These are phyloP conservation scores for Lactarius akahatsu DNA, from an alignment of 768 basidiomycete genomes.

Conservation along the genomic window DNA sequence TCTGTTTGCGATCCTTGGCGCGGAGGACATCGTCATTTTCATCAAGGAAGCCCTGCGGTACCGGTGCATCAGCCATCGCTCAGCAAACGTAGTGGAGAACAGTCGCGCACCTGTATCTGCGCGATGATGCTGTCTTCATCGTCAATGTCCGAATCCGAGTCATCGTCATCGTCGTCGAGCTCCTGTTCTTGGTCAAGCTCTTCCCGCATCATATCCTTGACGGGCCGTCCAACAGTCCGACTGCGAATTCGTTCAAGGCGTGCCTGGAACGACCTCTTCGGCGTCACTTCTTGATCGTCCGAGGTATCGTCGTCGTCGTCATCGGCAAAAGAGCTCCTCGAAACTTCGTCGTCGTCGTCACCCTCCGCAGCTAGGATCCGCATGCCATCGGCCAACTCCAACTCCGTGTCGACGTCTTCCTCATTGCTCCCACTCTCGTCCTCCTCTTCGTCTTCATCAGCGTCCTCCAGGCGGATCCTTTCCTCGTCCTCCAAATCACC, in stretches of 20 bases:
- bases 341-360: background rate
- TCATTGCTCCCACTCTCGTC: constrained; percentile 38
- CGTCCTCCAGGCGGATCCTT: constrained; percentile 50
- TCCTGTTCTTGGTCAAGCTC: constrained; percentile 19
- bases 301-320: constrained; percentile 37
- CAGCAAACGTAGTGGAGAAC: constrained; percentile 16
- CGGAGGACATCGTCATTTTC: constrained; percentile 52
- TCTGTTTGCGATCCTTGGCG: constrained; percentile 46
- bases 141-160: background rate
- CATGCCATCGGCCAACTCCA: constrained; percentile 27
- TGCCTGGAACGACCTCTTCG: constrained; percentile 39
- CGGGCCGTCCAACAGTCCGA: constrained; percentile 27
- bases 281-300: constrained; percentile 40
- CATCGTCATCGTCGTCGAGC: background rate
- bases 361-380: background rate
- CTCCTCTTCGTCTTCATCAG: constrained; percentile 37
- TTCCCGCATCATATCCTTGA: constrained; percentile 24
- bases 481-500: constrained; percentile 63
- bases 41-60: constrained; percentile 42
- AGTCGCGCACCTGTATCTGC: constrained; percentile 27
- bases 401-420: constrained; percentile 29
- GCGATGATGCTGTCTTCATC: constrained; percentile 40
- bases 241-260: constrained; percentile 38
- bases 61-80: background rate
- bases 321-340: background rate